A percentile compares a stretch with the other conserved stretches of the same genome.
Conservation (phyloP, 768 basidiomycete genomes). For the Mycena chlorophos region DNA sequence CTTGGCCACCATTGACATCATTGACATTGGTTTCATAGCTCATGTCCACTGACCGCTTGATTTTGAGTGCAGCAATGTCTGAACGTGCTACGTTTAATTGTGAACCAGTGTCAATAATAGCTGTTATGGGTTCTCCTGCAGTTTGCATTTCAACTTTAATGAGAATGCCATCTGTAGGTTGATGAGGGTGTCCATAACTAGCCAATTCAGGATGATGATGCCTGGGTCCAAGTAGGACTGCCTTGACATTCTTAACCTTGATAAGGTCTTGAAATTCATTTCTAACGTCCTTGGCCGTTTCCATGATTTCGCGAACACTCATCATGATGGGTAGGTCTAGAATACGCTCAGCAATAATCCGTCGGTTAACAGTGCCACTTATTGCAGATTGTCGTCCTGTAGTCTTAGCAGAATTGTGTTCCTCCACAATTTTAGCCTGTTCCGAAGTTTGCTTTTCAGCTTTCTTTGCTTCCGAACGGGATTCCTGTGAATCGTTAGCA, state of each 20-base stretch:
- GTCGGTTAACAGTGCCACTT: neutral
- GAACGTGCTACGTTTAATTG: slow-evolving; percentile 26
- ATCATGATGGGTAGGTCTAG: neutral
- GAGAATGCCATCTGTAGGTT: slow-evolving; percentile 1
- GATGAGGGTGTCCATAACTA: neutral
- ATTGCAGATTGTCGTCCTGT: slow-evolving; percentile 6
- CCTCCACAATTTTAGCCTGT: neutral
- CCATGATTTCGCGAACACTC: neutral
- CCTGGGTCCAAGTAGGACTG: neutral
- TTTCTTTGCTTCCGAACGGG: neutral
- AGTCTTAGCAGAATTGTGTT: neutral
- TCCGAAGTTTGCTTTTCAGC: neutral
- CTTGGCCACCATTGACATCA: slow-evolving; percentile 32
- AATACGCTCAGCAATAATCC: slow-evolving; percentile 1
- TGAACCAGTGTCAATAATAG: slow-evolving; percentile 31
- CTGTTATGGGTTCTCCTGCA: slow-evolving; percentile 9
- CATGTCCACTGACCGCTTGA: slow-evolving; percentile 19
- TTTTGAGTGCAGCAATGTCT: slow-evolving; percentile 8
- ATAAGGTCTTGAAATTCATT: slow-evolving; percentile 7
- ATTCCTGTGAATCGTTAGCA: neutral
- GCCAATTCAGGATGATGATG: neutral
- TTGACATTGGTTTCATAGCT: slow-evolving; percentile 13
- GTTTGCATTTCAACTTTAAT: slow-evolving; percentile 19
- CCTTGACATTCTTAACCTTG: slow-evolving; percentile 4
- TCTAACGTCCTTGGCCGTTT: slow-evolving; percentile 5